These are phyloP conservation scores for Thelephora terrestris DNA, from an alignment of 1,284 basidiomycete genomes.

Conservation along the genomic window DNA sequence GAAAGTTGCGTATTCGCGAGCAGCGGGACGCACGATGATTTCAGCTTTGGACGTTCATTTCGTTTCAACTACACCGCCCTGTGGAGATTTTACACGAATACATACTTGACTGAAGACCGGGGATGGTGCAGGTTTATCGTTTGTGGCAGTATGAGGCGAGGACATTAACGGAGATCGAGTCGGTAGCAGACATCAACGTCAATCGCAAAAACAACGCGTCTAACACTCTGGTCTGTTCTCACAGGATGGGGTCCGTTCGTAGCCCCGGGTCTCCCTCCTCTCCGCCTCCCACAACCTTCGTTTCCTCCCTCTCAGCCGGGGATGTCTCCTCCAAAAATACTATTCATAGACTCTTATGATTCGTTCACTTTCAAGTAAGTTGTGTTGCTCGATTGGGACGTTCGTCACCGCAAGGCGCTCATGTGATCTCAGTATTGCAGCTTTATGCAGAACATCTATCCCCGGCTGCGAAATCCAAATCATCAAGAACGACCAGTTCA, in stretches of 20 bases:
- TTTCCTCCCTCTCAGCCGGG: neutral
- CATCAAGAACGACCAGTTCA: slow-evolving; percentile 59
- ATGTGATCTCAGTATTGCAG: slow-evolving; percentile 41
- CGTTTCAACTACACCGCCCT: too few species aligned
- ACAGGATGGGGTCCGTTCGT: neutral
- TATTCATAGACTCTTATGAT: slow-evolving; percentile 77
- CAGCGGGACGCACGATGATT: slow-evolving; percentile 69
- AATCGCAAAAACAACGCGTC: neutral
- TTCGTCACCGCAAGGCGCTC: neutral
- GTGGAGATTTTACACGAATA: neutral
- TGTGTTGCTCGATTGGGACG: neutral
- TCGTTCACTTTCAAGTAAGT: slow-evolving; percentile 79
- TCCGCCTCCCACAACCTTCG: too few species aligned
- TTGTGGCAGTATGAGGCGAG: too few species aligned
- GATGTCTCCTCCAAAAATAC: slow-evolving; percentile 25
- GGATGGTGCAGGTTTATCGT: too few species aligned
- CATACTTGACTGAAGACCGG: slow-evolving; percentile 22
- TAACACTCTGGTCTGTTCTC: neutral
- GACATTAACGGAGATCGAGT: too few species aligned
- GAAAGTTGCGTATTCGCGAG: slow-evolving; percentile 53
- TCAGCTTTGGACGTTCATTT: slow-evolving; percentile 41
- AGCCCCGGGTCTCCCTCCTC: slow-evolving; percentile 1
- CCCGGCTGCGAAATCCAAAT: slow-evolving; percentile 53
- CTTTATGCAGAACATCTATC: slow-evolving; percentile 49
- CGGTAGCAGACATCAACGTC: too few species aligned